Conservation (phyloP, 2,329 filamentous ascomycete species). For the Grosmannia clavigera region DNA sequence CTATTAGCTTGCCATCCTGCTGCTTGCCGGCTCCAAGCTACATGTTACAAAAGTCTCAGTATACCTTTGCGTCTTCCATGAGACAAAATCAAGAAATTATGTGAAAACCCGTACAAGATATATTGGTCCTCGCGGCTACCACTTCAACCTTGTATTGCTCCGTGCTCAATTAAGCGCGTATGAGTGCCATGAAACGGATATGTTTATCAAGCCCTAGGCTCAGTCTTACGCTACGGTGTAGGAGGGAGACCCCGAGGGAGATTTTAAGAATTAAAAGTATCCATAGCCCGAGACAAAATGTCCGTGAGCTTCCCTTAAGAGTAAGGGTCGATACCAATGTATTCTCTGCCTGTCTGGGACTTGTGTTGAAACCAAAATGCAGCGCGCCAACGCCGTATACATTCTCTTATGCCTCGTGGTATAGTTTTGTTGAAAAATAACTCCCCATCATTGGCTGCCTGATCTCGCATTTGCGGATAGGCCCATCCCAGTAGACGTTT, state of each 20-base stretch:
- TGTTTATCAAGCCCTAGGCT: not conserved
- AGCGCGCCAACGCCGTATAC: constrained; percentile 5
- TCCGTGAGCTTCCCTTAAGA: not conserved
- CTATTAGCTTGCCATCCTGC: too few relatives aligned
- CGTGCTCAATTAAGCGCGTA: too few relatives aligned
- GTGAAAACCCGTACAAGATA: too few relatives aligned
- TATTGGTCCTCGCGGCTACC: too few relatives aligned
- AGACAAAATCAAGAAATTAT: too few relatives aligned
- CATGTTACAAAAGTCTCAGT: too few relatives aligned
- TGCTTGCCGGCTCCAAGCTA: too few relatives aligned
- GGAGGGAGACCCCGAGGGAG: not conserved
- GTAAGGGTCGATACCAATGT: not conserved
- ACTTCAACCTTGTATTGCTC: too few relatives aligned
- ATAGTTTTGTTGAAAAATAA: constrained; percentile 7
- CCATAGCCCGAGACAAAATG: not conserved
- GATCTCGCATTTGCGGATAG: not conserved
- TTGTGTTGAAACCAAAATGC: constrained; percentile 6
- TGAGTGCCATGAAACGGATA: not conserved
- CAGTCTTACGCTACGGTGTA: not conserved
- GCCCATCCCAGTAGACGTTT: not conserved
- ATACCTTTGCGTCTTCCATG: too few relatives aligned
- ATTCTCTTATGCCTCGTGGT: constrained; percentile 1
- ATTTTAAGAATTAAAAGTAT: not conserved
- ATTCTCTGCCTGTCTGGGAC: not conserved
- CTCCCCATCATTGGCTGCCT: not conserved